Conservation (phyloP, 73 alveolate genomes). For the Paramecium pentaurelia region DNA sequence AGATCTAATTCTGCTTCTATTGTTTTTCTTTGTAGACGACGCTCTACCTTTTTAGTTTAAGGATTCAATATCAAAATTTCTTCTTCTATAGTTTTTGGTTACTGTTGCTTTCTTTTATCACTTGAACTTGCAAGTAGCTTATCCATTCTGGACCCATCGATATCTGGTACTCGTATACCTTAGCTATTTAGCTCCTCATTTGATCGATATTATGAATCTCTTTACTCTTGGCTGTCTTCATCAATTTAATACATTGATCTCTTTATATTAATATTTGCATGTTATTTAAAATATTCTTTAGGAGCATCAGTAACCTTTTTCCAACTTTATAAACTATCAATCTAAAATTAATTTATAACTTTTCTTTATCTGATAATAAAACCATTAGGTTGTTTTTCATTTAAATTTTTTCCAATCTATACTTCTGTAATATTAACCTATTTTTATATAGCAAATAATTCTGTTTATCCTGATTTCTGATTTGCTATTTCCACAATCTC, state of each 20-base stretch:
- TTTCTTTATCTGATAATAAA: neutral
- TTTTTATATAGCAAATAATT: neutral
- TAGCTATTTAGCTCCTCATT: neutral
- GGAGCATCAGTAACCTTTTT: neutral
- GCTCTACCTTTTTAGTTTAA: neutral
- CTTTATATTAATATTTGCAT: neutral
- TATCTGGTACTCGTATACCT: neutral
- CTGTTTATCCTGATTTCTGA: neutral
- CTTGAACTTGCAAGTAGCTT: neutral
- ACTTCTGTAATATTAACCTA: neutral
- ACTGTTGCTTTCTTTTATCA: neutral
- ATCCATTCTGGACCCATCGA: neutral
- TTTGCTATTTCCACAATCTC: neutral
- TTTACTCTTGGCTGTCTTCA: slow-evolving; percentile 5
- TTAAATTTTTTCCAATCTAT: neutral
- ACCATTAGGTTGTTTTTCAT: slow-evolving; percentile 2
- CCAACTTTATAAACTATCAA: neutral
- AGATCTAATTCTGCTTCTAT: neutral
- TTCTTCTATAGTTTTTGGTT: neutral
- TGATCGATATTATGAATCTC: neutral
- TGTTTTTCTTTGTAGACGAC: neutral
- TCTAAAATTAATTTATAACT: neutral
- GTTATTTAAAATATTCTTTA: neutral
- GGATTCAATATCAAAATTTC: neutral
- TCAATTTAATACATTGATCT: neutral